Evolutionary conservation across 106 monocot species (phyloP).

Genomic region (Gastrodia elata): DNA sequence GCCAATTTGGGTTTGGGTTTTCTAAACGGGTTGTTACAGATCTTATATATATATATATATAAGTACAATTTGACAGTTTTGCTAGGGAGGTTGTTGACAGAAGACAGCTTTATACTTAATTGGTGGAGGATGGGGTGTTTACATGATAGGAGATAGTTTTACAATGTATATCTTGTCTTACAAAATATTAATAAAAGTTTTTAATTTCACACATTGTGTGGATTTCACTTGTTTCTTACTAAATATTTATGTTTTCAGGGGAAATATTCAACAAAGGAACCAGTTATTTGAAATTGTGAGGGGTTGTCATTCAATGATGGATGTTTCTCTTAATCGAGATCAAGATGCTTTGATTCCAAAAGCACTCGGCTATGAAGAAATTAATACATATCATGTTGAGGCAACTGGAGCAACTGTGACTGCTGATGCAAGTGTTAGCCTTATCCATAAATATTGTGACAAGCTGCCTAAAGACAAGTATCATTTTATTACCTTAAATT

Average conservation of each 20-base stretch:
- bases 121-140: too few relatives aligned
- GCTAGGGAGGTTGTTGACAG: too few relatives aligned
- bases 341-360: constrained; percentile 19
- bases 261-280: constrained; percentile 60
- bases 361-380: constrained; percentile 15
- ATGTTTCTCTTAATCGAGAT: constrained; percentile 41
- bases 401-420: constrained; percentile 86
- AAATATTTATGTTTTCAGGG: constrained; percentile 30
- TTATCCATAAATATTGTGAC: constrained; percentile 72
- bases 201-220: too few relatives aligned
- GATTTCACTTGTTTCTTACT: too few relatives aligned
- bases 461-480: constrained; percentile 86
- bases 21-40: too few relatives aligned
- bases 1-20: too few relatives aligned
- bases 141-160: too few relatives aligned
- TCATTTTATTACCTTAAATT: neutral
- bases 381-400: constrained; percentile 39
- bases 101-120: too few relatives aligned
- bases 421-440: constrained; percentile 45
- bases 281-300: constrained; percentile 52
- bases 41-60: too few relatives aligned
- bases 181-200: too few relatives aligned
- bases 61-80: too few relatives aligned
- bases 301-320: constrained; percentile 53
- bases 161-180: too few relatives aligned